Evolutionary conservation across 179 eudicot genomes (phyloP), one percentile per base, ranked within the genome.

Genomic region (Monotropa hypopitys): DNA sequence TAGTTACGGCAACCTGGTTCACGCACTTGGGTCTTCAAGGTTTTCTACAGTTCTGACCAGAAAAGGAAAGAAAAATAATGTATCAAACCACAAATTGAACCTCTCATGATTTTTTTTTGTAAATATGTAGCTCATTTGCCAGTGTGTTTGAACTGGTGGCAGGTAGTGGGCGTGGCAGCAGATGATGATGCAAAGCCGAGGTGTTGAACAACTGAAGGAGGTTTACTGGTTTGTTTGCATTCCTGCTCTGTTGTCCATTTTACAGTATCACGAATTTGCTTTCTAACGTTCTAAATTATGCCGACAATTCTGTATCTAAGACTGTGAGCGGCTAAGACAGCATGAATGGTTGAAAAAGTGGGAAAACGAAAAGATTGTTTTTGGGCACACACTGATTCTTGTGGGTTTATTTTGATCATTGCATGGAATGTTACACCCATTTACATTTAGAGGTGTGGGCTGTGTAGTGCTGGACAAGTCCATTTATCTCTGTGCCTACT

Each of bases 151-250:
- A 69, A 69, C 38, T 77, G 62, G 47, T 79, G 32, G 42, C 79
- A 84, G 87, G 87, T 77, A 82, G 77, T 21, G 82, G 84, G 26
- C 83, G 87, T 7, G 87, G 84, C 50, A 74, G 67, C 67, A 33
- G 83, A n/a, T 76, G 83, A n/a, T 76, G 75, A 79, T 61, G 5
- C 5, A 11, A 45, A 49, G 69, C 45, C 13, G 75, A 13, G 71
- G 9, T 16, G 32, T 23, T 51, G 65, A 70, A 62, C 20, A 32
- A 3, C 42, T 21, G 11, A 13, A 16, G 57, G 73, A 13, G 74
- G 16, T 42, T 67, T 68, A 26, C 78, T 45, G 49, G 70, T 61
- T 43, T 61, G 61, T 15, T 28, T 49, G 61, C 62, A 59, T 63
- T 76, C 47, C 51, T 18, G 40, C 42, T 66, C 67, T 32, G n/a